Percentiles rank a stretch among this genome's conserved stretches.
phyloP scores from a whole-genome alignment of 2,329 filamentous ascomycete genomes.

The Orbilia javanica region DNA sequence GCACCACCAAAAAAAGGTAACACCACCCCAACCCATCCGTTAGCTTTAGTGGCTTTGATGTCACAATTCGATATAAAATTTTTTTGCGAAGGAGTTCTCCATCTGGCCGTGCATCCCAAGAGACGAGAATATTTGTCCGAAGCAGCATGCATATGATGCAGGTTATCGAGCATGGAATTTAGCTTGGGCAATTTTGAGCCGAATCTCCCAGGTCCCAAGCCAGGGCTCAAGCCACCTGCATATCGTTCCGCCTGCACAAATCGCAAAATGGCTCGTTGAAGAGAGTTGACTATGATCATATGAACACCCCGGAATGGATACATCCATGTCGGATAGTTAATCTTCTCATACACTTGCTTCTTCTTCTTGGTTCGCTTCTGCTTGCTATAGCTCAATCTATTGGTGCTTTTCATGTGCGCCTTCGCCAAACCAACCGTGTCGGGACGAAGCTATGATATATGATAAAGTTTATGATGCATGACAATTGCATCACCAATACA shows the following conservation, averaged over 20 bases:
- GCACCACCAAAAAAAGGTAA: conserved; percentile 14
- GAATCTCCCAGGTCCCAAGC: background rate
- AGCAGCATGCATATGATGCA: conserved; percentile 18
- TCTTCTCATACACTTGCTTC: conserved; percentile 12
- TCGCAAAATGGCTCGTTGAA: background rate
- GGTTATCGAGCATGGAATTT: conserved; percentile 1
- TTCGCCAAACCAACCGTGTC: conserved; percentile 28
- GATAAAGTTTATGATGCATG: conserved; percentile 16
- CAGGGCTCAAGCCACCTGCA: conserved; percentile 24
- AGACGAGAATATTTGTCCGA: conserved; percentile 17
- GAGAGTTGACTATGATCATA: conserved; percentile 13
- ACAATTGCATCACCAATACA: conserved; percentile 15
- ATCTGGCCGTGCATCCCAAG: conserved; percentile 1
- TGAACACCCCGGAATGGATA: conserved; percentile 17
- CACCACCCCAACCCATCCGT: conserved; percentile 19
- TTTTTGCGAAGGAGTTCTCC: conserved; percentile 16
- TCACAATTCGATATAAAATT: conserved; percentile 29
- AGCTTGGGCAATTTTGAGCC: conserved; percentile 7
- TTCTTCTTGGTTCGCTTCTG: conserved; percentile 2
- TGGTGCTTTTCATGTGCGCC: conserved; percentile 2
- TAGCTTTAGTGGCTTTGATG: conserved; percentile 2
- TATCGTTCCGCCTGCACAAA: conserved; percentile 14
- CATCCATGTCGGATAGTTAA: conserved; percentile 7
- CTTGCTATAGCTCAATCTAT: conserved; percentile 8
- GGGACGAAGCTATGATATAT: conserved; percentile 13